Evolutionary conservation across 1,284 basidiomycete species (phyloP).

Genomic region (Tilletia caries): DNA sequence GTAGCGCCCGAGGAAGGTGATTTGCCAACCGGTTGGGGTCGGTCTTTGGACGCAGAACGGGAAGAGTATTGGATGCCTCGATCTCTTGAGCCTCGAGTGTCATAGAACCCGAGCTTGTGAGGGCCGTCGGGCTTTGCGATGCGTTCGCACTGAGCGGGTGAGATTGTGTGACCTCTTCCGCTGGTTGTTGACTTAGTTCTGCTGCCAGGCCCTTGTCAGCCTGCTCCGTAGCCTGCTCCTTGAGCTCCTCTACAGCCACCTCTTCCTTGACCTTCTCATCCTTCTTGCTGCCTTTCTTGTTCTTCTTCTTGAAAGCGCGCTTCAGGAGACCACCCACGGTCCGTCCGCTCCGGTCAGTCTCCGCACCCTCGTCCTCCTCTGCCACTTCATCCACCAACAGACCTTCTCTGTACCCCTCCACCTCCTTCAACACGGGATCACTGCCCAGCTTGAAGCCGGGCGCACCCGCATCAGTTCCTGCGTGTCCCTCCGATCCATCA

Average conservation of each 20-base stretch:
- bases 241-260: neutral
- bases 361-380: slow-evolving; percentile 6
- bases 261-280: neutral
- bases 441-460: neutral
- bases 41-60: neutral
- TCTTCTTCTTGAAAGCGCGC: slow-evolving; percentile 2
- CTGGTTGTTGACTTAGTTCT: neutral
- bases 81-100: neutral
- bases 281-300: neutral
- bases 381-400: neutral
- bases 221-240: neutral
- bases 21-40: neutral
- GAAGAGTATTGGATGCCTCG: neutral
- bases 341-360: slow-evolving; percentile 2
- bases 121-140: neutral
- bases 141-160: neutral
- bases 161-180: neutral
- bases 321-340: slow-evolving; percentile 4
- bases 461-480: neutral
- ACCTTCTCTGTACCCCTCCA: neutral
- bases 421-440: neutral
- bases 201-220: neutral
- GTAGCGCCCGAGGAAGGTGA: neutral
- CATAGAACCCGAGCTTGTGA: neutral
- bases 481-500: neutral